Conservation (phyloP, 352 stramenopile genomes). For the Thalassiosira hispida region DNA sequence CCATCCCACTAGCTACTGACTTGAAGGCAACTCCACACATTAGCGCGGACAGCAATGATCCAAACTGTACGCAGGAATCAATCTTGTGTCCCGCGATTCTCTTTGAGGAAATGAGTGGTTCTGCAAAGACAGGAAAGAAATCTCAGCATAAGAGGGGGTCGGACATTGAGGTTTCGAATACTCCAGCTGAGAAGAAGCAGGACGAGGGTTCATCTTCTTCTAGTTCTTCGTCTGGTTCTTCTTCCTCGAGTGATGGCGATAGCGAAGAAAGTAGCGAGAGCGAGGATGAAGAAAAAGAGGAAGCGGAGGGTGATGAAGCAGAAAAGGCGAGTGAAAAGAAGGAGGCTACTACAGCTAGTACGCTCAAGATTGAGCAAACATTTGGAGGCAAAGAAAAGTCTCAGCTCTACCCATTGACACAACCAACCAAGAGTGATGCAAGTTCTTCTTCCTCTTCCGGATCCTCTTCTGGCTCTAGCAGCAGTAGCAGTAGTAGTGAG, state of each 20-base stretch:
- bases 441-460: conserved; percentile 2
- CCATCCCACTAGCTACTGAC: too few relatives aligned
- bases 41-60: conserved; percentile 8
- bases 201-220: conserved; percentile 13
- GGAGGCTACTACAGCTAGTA: background rate
- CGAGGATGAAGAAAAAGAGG: background rate
- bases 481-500: background rate
- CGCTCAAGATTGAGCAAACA: background rate
- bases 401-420: background rate
- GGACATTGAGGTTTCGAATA: background rate
- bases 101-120: conserved; percentile 14
- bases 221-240: conserved; percentile 15
- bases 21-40: too few relatives aligned
- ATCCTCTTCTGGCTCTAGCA: too few relatives aligned
- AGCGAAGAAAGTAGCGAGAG: conserved; percentile 31
- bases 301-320: too few relatives aligned
- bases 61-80: conserved; percentile 21
- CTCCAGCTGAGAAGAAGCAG: background rate
- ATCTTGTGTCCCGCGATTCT: conserved; percentile 14
- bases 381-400: background rate
- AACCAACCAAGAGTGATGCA: background rate
- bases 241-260: conserved; percentile 8
- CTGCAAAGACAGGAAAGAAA: conserved; percentile 6
- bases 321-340: too few relatives aligned
- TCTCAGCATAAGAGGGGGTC: conserved; percentile 6